Percentiles rank a stretch among this genome's conserved stretches.
These are phyloP conservation scores for Sporisorium reilianum DNA, from an alignment of 1,284 basidiomycete species.

Conservation along the genomic window DNA sequence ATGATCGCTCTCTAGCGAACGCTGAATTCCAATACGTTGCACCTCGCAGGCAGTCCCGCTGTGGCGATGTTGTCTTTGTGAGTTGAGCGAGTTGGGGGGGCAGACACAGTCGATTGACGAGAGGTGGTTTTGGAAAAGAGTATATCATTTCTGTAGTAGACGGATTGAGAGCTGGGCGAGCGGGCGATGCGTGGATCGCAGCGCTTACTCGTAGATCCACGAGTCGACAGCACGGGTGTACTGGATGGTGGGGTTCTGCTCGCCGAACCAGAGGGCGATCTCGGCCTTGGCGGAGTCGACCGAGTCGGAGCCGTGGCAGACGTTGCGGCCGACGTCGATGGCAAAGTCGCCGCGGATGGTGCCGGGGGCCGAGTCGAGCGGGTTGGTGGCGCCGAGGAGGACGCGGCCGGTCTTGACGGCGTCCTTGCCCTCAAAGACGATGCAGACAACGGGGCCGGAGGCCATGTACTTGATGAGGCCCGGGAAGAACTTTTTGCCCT, in stretches of 20 bases:
- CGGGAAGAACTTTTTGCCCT: constrained; percentile 69
- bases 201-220: constrained; percentile 66
- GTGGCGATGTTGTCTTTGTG: neutral
- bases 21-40: neutral
- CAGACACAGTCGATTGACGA: neutral
- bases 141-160: neutral
- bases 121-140: neutral
- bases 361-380: constrained; percentile 82
- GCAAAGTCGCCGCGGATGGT: constrained; percentile 71
- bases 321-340: constrained; percentile 81
- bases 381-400: constrained; percentile 98
- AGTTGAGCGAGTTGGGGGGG: neutral
- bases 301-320: constrained; percentile 82
- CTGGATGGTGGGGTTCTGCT: constrained; percentile 64
- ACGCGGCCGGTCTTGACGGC: constrained; percentile 76
- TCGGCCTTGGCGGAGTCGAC: constrained; percentile 68
- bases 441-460: constrained; percentile 93
- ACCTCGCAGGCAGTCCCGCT: neutral
- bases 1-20: no score
- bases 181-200: no score
- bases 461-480: constrained; percentile 74
- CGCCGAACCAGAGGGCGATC: constrained; percentile 69
- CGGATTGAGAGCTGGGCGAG: no score
- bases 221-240: constrained; percentile 64
- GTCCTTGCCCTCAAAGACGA: constrained; percentile 95